phyloP scores from a whole-genome alignment of 345 rosid genomes.

The Stellera chamaejasme region DNA sequence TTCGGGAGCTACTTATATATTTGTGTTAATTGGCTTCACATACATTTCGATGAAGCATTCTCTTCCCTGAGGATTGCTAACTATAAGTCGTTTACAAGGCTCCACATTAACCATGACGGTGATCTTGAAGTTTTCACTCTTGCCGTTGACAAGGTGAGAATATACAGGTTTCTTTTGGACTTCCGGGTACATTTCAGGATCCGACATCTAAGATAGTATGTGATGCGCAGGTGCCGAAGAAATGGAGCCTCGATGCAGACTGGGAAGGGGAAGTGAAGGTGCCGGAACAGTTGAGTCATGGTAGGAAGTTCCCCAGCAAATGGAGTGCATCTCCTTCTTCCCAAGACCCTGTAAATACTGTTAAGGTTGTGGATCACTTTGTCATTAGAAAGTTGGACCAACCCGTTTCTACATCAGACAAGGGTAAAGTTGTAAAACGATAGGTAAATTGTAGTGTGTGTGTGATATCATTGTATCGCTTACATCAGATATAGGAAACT shows the following conservation, averaged over 20 bases:
- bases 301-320: constrained; percentile 45
- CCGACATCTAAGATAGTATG: background rate
- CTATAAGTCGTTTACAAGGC: constrained; percentile 90
- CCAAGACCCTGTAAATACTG: constrained; percentile 15
- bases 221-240: constrained; percentile 53
- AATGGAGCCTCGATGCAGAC: constrained; percentile 58
- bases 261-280: constrained; percentile 51
- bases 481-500: background rate
- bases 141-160: constrained; percentile 85
- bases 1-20: constrained; percentile 96
- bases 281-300: constrained; percentile 42
- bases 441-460: background rate
- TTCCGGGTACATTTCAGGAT: constrained; percentile 2
- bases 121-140: constrained; percentile 94
- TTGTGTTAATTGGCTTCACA: constrained; percentile 94
- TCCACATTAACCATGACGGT: constrained; percentile 59
- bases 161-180: background rate
- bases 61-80: constrained; percentile 97
- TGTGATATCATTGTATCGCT: constrained; percentile 5
- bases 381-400: constrained; percentile 9
- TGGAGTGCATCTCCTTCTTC: constrained; percentile 13
- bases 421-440: constrained; percentile 1
- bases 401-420: constrained; percentile 1
- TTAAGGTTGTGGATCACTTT: constrained; percentile 14
- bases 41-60: constrained; percentile 98